Evolutionary conservation across 139 green algal genomes (phyloP), one percentile per base, ranked within the genome.

Genomic region (Ettlia oleoabundans): DNA sequence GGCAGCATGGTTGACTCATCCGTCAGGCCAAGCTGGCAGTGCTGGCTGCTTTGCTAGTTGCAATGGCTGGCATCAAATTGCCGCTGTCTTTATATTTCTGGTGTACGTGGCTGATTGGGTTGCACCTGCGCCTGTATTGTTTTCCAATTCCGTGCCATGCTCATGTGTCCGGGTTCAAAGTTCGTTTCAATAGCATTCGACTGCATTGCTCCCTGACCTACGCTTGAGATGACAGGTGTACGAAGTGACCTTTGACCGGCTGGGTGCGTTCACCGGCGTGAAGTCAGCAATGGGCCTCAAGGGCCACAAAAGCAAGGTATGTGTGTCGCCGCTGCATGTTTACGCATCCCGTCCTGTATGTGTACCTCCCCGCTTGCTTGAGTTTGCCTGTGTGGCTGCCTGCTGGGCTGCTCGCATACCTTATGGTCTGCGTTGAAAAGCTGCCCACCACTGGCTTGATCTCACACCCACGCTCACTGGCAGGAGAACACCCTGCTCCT

Each of bases 241-340:
- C 64, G 85, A 91, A 55, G 74, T 90, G 0, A 33, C 15, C 38
- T 84, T 78, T 32, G 78, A 88, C 47, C 78, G 70, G 32, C 52
- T 65, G n/a, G 80, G 80, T 42, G 35, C 22, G 26, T 85, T 88
- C 32, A 62, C 71, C 10, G 80, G 72, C 4, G 35, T 84, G 1
- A 65, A 82, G 35, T 21, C 41, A 24, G 81, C 87, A 6, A 90
- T 90, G 77, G 83, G 79, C 42, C 80, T 88, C 1, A 88, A 88
- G 82, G 86, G 81, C 0, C 86, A 90, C 83, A 88, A 80, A 41
- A 76, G 75, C 77, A 82, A 75, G 77, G 70, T 63, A 42, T 5
- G 69, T 41, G 28, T n/a, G n/a, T 21, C n/a, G 63, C 28, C 65
- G 6, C 7, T 66, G 58, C 58, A 15, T 66, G 58, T n/a, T 19